Base-by-base conservation (phyloP, 768 basidiomycete genomes). In the Calocera viscosa region DNA sequence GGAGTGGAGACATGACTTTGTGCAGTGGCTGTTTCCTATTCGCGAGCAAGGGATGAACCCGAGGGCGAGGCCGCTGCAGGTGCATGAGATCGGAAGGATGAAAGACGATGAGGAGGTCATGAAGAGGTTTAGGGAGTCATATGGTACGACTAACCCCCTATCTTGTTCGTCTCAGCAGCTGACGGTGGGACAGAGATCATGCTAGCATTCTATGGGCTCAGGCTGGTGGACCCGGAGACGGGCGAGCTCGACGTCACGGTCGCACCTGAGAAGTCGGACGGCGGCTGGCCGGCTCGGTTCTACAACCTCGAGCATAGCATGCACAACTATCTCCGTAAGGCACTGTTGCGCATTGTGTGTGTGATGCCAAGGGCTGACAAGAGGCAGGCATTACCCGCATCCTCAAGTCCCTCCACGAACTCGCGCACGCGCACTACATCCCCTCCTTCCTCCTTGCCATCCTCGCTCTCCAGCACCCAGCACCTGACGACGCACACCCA, bases 241-340 rank as follows among this genome's bases (percentile, higher is more conserved):
- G 43, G 43, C 16, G 43, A 47, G 24, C 43, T 47, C 8, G 43
- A 47, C 19, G 43, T 47, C 19, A 47, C 43, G 5, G 8, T 19
- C 43, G 43, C 43, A 19, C 19, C 16, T 7, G 43, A 47, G 8
- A 47, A 47, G 43, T 47, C 43, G 24, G 43, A 47, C 24, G 43
- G 19, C 24, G 43, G 43, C 5, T 47, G 43, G 43, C 43, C 43
- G 19, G 43, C 43, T 8, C 43, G 43, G 43, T 47, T 47, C 43
- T 47, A 47, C 43, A 47, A 47, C 24, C 43, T 47, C 43, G 43
- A 47, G 43, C 43, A 47, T 47, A 47, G 43, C 43, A 47, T 47
- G 43, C 43, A 47, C 43, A 47, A 47, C 43, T 47, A 47, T 24
- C 43, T 47, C 43, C 43, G 43, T 47, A 19, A 3, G 43, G 16